A percentile compares a stretch with the other conserved stretches of the same genome.
Conservation (phyloP, 805 yeast species). For the Candida germanica region DNA sequence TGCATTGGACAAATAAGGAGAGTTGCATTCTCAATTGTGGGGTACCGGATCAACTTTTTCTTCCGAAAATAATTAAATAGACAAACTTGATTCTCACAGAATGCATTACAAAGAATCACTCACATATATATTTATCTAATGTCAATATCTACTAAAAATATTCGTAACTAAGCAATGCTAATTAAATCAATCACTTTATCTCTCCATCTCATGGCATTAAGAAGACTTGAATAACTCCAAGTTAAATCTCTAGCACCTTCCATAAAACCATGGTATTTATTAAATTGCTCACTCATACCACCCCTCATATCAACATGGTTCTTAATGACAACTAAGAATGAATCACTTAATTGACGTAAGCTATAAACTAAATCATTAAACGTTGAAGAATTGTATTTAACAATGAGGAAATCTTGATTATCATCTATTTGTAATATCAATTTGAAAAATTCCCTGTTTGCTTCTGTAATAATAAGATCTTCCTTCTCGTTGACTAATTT, state of each 20-base stretch:
- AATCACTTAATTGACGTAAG: constrained; percentile 59
- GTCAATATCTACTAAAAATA: background rate
- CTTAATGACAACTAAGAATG: constrained; percentile 58
- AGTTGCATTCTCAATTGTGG: too few relatives aligned
- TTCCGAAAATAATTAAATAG: too few relatives aligned
- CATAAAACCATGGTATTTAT: constrained; percentile 74
- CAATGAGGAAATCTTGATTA: constrained; percentile 16
- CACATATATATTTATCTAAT: background rate
- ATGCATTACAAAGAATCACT: background rate
- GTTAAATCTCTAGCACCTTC: constrained; percentile 86
- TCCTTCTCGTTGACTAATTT: constrained; percentile 35
- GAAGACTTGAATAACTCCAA: constrained; percentile 84
- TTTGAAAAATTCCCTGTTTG: constrained; percentile 27
- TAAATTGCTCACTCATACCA: constrained; percentile 85
- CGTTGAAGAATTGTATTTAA: constrained; percentile 40
- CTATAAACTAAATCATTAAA: constrained; percentile 45
- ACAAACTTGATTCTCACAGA: background rate
- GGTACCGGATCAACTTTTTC: too few relatives aligned
- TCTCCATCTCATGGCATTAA: constrained; percentile 69
- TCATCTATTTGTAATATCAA: constrained; percentile 24
- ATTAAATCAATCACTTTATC: background rate
- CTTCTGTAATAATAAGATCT: constrained; percentile 42
- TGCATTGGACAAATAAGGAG: too few relatives aligned
- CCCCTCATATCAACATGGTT: constrained; percentile 65
- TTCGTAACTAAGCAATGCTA: too few relatives aligned